Percentiles rank a stretch among this genome's conserved stretches.
Conservation (phyloP, 2,329 filamentous ascomycete species). For the Colletotrichum echinochloae region DNA sequence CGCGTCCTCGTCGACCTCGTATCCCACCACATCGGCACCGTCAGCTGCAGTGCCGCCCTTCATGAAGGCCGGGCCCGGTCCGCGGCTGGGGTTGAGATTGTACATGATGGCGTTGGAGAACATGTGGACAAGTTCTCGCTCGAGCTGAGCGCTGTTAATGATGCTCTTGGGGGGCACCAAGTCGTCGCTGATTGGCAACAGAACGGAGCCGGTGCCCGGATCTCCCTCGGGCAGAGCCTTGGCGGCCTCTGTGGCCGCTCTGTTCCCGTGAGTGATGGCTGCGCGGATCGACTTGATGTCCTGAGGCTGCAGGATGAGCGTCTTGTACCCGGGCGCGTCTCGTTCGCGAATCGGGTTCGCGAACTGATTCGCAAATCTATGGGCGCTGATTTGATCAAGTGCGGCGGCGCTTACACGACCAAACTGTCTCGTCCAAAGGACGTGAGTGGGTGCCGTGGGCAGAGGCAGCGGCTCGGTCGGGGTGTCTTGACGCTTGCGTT, state of each 20-base stretch:
- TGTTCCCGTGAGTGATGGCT: slow-evolving; percentile 79
- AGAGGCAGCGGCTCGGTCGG: slow-evolving; percentile 55
- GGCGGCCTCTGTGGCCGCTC: slow-evolving; percentile 71
- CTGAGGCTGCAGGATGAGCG: slow-evolving; percentile 79
- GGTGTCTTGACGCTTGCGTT: slow-evolving; percentile 69
- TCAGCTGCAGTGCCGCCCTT: slow-evolving; percentile 51
- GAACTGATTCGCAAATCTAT: slow-evolving; percentile 84
- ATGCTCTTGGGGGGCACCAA: slow-evolving; percentile 88
- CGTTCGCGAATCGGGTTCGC: slow-evolving; percentile 79
- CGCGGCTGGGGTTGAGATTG: slow-evolving; percentile 83
- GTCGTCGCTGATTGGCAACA: slow-evolving; percentile 79
- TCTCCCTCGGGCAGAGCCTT: slow-evolving; percentile 71
- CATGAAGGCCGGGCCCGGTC: slow-evolving; percentile 73
- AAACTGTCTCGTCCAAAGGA: slow-evolving; percentile 81
- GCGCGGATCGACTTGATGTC: slow-evolving; percentile 83
- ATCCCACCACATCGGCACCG: slow-evolving; percentile 64
- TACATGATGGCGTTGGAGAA: slow-evolving; percentile 99
- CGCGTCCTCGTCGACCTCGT: slow-evolving; percentile 82
- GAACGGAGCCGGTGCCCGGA: slow-evolving; percentile 66
- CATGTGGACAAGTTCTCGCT: slow-evolving; percentile 95
- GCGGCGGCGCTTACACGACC: slow-evolving; percentile 78
- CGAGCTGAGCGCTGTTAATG: slow-evolving; percentile 91
- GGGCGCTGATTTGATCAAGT: slow-evolving; percentile 80
- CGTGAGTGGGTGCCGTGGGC: slow-evolving; percentile 71
- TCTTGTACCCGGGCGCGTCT: slow-evolving; percentile 80